Base-by-base conservation (phyloP, 345 rosid genomes). In the Odontarrhena argentea region DNA sequence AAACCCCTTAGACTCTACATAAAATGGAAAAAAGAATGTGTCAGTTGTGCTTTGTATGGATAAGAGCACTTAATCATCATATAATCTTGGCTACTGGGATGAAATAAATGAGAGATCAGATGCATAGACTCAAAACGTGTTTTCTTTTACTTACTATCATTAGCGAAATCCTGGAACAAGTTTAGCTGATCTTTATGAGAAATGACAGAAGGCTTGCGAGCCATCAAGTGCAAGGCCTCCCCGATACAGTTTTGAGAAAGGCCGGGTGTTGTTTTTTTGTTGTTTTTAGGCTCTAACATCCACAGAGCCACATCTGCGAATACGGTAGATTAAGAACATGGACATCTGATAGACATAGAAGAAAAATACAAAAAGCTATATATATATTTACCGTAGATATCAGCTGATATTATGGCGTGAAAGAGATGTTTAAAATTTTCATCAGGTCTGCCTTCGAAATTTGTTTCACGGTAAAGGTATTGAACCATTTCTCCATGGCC, bases 151-250 rank as follows among this genome's bases (percentile, higher is more conserved):
- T 43, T 43, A 9, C 47, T 13, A 43, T 28, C 3, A 32, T 2
- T 3, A 2, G 35, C 35, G 1, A 32, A 2, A 1, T 32, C 5
- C 35, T 32, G 5, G 35, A 32, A 32, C 35, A 2, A 2, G 35
- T 32, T 32, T 32, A 32, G 6, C 35, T 32, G 35, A 32, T 5
- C 5, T 2, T 5, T 32, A 32, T 32, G 35, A 32, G 35, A 32
- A 32, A 32, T 32, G 35, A 5, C 35, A 32, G 35, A 32, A 32
- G 35, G 35, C 35, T 32, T 32, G 50, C 25, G 25, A 8, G 50
- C 50, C 50, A 46, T 46, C 50, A 46, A 46, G 50, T 46, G 50
- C 50, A 46, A 46, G 50, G 50, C 50, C 9, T 46, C 50, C 3
- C 11, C 7, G 3, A 8, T 15, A 15, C 50, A 5, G 15, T 7